Conservation (phyloP, 1,284 basidiomycete species). For the Microbotryomycetes sp. region DNA sequence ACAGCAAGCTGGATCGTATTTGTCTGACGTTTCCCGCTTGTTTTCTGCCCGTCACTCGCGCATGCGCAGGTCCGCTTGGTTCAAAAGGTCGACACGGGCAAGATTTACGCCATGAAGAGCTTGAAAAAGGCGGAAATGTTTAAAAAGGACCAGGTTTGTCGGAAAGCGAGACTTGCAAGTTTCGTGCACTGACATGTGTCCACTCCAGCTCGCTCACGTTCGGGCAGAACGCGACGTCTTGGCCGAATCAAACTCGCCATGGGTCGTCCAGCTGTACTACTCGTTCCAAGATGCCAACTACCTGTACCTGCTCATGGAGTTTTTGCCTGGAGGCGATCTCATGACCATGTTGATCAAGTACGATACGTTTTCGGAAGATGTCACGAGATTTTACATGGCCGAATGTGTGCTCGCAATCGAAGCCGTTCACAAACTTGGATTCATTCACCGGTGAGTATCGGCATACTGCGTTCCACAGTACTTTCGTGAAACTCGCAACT, state of each 20-base stretch:
- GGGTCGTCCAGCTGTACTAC: slow-evolving; percentile 97
- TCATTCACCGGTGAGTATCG: slow-evolving; percentile 80
- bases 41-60: neutral
- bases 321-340: slow-evolving; percentile 92
- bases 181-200: neutral
- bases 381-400: slow-evolving; percentile 98
- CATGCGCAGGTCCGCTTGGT: slow-evolving; percentile 73
- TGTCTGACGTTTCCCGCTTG: neutral
- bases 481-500: too few species aligned
- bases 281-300: slow-evolving; percentile 97
- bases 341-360: slow-evolving; percentile 99
- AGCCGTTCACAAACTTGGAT: slow-evolving; percentile 96
- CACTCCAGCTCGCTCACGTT: slow-evolving; percentile 79
- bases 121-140: slow-evolving; percentile 98
- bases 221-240: slow-evolving; percentile 97
- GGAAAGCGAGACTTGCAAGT: neutral
- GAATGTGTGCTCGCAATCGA: slow-evolving; percentile 97
- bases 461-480: too few species aligned
- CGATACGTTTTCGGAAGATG: slow-evolving; percentile 97
- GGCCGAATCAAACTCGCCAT: slow-evolving; percentile 93
- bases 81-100: slow-evolving; percentile 93
- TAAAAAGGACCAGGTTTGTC: slow-evolving; percentile 86
- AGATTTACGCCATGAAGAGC: slow-evolving; percentile 99
- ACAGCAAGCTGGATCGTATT: neutral
- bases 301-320: slow-evolving; percentile 98